These are phyloP conservation scores for Stemphylium vesicarium DNA, from an alignment of 2,329 filamentous ascomycete genomes.

Conservation along the genomic window DNA sequence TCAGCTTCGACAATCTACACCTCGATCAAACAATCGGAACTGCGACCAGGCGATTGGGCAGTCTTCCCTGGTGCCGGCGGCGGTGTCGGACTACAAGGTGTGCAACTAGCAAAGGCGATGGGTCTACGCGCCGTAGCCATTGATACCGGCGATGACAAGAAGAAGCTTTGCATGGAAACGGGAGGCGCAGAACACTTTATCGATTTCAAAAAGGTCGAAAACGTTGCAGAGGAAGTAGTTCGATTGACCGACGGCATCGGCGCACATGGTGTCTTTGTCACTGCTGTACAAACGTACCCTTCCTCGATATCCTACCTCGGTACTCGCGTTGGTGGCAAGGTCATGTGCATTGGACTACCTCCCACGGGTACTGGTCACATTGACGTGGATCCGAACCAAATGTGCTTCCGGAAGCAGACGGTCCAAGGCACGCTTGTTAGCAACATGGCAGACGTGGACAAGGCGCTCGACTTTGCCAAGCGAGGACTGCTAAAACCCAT, in stretches of 20 bases:
- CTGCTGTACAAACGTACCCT: slow-evolving; percentile 44
- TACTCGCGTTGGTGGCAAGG: slow-evolving; percentile 55
- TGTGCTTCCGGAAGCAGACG: slow-evolving; percentile 46
- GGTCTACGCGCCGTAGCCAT: slow-evolving; percentile 46
- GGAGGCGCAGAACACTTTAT: slow-evolving; percentile 48
- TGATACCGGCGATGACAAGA: slow-evolving; percentile 46
- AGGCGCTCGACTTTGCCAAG: slow-evolving; percentile 56
- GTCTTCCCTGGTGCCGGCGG: slow-evolving; percentile 62
- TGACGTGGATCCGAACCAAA: slow-evolving; percentile 43
- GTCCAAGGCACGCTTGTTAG: slow-evolving; percentile 52
- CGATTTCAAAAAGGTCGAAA: slow-evolving; percentile 44
- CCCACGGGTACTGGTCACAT: slow-evolving; percentile 39
- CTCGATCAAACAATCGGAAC: slow-evolving; percentile 59
- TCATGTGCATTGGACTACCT: slow-evolving; percentile 60
- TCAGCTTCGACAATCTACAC: slow-evolving; percentile 65
- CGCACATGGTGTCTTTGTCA: slow-evolving; percentile 50
- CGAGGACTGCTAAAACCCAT: slow-evolving; percentile 59
- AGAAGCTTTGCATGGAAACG: slow-evolving; percentile 40
- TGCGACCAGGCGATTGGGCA: slow-evolving; percentile 61
- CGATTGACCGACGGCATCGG: slow-evolving; percentile 45
- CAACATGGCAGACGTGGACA: slow-evolving; percentile 56
- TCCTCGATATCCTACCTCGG: slow-evolving; percentile 46
- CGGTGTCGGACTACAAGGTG: slow-evolving; percentile 64
- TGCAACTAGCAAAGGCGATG: slow-evolving; percentile 55
- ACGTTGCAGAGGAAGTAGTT: slow-evolving; percentile 44